Percentiles rank a stretch among this genome's conserved stretches.
Conservation (phyloP, 2,329 filamentous ascomycete genomes). For the Arthrobotrys entomopaga region DNA sequence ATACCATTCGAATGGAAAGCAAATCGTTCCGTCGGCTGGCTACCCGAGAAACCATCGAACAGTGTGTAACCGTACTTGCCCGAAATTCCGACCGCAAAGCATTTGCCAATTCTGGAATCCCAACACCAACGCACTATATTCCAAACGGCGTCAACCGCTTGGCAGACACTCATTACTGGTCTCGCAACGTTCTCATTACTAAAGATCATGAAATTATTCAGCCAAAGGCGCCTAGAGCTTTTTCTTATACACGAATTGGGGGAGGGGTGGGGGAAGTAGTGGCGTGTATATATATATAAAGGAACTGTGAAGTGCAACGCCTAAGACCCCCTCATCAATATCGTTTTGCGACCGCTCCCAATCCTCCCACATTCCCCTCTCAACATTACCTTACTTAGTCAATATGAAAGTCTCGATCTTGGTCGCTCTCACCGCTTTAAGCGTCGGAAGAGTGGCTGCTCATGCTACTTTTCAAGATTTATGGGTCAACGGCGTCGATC, state of each 20-base stretch:
- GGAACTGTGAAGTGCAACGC: background rate
- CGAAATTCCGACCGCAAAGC: slow-evolving; percentile 35
- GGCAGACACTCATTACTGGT: too few relatives aligned
- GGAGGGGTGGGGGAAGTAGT: background rate
- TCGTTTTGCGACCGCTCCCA: background rate
- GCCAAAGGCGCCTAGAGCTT: background rate
- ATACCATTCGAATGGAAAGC: slow-evolving; percentile 13
- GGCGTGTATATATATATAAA: background rate
- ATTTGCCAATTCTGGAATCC: background rate
- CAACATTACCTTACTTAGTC: slow-evolving; percentile 9
- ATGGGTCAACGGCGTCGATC: slow-evolving; percentile 65
- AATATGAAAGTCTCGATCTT: slow-evolving; percentile 20
- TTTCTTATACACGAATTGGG: background rate
- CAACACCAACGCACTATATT: slow-evolving; percentile 12
- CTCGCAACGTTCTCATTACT: too few relatives aligned
- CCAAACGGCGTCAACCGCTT: background rate
- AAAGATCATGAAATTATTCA: slow-evolving; percentile 16
- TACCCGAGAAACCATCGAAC: slow-evolving; percentile 46
- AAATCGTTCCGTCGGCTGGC: slow-evolving; percentile 44
- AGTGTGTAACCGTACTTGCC: slow-evolving; percentile 27
- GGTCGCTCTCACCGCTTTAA: slow-evolving; percentile 14
- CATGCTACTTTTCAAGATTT: slow-evolving; percentile 68
- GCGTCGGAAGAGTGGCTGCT: slow-evolving; percentile 62
- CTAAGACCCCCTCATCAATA: background rate
- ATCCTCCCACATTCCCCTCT: background rate